Percentiles rank a stretch among this genome's conserved stretches.
phyloP scores from a whole-genome alignment of 2,329 filamentous ascomycete genomes.

The Alternaria sp. region DNA sequence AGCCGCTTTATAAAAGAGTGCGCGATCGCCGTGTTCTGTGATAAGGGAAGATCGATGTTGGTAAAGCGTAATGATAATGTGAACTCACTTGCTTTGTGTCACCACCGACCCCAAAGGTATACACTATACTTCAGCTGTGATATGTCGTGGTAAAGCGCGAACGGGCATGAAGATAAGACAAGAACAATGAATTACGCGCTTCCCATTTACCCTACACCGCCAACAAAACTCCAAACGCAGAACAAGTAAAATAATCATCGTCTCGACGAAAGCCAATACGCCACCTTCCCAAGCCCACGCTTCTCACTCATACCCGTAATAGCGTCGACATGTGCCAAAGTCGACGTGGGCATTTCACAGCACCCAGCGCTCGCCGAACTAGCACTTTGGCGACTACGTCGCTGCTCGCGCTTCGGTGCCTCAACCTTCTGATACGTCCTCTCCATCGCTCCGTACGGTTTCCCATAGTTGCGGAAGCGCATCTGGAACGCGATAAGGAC shows the following conservation, averaged over 20 bases:
- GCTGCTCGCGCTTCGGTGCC: conserved; percentile 5
- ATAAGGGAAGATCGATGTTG: too few relatives aligned
- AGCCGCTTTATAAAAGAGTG: too few relatives aligned
- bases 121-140: neutral
- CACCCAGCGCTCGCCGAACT: conserved; percentile 2
- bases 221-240: neutral
- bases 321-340: conserved; percentile 4
- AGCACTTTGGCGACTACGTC: neutral
- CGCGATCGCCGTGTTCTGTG: too few relatives aligned
- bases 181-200: neutral
- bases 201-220: neutral
- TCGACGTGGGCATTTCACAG: conserved; percentile 5
- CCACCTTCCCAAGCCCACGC: neutral
- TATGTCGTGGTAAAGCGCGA: neutral
- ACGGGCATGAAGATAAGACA: neutral
- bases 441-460: conserved; percentile 25
- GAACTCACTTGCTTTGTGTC: neutral
- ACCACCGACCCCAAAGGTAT: neutral
- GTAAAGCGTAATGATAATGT: neutral
- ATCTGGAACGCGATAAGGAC: conserved; percentile 63
- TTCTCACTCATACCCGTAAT: neutral
- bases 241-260: neutral
- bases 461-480: conserved; percentile 45
- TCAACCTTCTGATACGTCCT: conserved; percentile 15
- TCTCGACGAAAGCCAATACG: neutral